Evolutionary conservation across 495 filamentous ascomycete species (phyloP), one percentile per base, ranked within the genome.

Genomic region (Trichoderma gamsii): DNA sequence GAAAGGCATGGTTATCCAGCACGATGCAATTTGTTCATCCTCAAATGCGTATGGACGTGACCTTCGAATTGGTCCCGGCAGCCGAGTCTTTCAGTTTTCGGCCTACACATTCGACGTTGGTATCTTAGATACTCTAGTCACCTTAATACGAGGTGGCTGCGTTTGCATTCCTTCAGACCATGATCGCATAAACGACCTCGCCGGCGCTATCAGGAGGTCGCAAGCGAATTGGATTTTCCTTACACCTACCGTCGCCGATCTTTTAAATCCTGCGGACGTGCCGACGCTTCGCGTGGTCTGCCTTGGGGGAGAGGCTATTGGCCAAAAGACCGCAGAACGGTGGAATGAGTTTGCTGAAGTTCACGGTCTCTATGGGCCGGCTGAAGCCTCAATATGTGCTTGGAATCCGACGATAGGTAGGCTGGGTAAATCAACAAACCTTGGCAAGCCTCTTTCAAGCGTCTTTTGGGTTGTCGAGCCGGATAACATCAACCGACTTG

Each of bases 21-120:
- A 84, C 51, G 69, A 71, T 32, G 63, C 74, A 23, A 72, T 82
- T 27, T 75, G 72, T 41, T 75, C 77, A 6, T 11, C 27, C 52
- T 12, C 41, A 66, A 12, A 67, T 69, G 70, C 72, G 86, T 4
- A 68, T 77, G 0, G 80, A 81, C 0, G 70, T 70, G 21, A 71
- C 75, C n/a, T 75, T 85, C 3, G 79, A 81, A 2, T 66, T 66
- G 0, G 70, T 86, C 23, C 70, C 77, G 35, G 76, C 71, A 1
- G 70, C 86, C 77, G 86, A 4, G 82, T 87, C 9, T 80, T 92
- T 70, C 89, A 92, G 69, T 86, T 89, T 66, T 87, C 89, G 2
- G 86, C 86, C 51, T 90, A 86, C 72, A 86, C 86, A 0, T 89
- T 89, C 51, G 90, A 93, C 68, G 83, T 86, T 32, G 85, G 85